Base-by-base conservation (phyloP, 495 filamentous ascomycete genomes). In the Podospora tetraspora region DNA sequence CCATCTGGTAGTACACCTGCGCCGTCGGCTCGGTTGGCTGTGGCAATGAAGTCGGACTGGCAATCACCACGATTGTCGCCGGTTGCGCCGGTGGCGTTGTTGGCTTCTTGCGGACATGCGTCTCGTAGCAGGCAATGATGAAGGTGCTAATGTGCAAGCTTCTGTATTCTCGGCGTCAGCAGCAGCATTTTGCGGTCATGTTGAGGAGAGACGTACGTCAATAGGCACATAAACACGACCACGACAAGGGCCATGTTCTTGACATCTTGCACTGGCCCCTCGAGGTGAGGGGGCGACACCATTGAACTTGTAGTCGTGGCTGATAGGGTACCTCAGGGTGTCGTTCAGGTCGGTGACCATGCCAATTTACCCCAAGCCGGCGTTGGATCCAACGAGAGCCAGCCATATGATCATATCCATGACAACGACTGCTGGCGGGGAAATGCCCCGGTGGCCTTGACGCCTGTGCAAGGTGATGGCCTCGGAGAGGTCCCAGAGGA, bases 51-150 rank as follows among this genome's bases (percentile, higher is more conserved):
- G 16, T 43, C 16, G 37, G 16, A 4, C 16, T 43, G 4, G 37
- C 37, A 16, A 43, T 43, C 23, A 61, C 24, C 22, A 61, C 59
- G 3, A 61, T 27, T 3, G 29, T 61, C 22, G 59, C n/a, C 16
- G 21, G 5, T 27, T 61, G 59, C 7, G 25, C 59, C 29, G 13
- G 22, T 8, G 59, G 59, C 59, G 24, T 5, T 1, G 12, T 13
- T 0, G 24, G 16, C 13, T 29, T 24, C 13, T 61, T 61, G 0
- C 59, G 59, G 12, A 61, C 30, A 3, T 61, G 59, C 24, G 59
- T 61, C 29, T 61, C 59, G 59, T 61, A 61, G 59, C 59, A 61
- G 7, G 59, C 59, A 23, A 61, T 61, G 59, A 24, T 61, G 12
- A 61, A 61, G 5, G 25, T 61, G 59, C 59, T 61, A 23, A 61